Conservation (phyloP, 2,329 filamentous ascomycete genomes). For the Talaromyces albobiverticillius region DNA sequence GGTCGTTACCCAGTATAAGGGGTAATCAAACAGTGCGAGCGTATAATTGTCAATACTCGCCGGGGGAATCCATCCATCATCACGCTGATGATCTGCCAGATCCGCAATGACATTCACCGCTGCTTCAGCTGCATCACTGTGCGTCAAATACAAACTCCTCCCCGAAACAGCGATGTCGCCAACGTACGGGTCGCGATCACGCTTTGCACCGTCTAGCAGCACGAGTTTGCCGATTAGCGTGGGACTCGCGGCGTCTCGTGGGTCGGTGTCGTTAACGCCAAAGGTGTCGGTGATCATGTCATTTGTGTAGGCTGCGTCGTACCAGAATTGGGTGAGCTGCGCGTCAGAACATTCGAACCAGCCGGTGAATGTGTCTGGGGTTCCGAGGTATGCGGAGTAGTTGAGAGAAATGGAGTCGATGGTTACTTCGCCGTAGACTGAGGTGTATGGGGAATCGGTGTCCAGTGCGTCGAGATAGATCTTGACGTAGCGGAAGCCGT, state of each 20-base stretch:
- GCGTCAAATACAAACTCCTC: slow-evolving; percentile 49
- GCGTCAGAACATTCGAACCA: slow-evolving; percentile 54
- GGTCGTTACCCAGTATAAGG: slow-evolving; percentile 53
- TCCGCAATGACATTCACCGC: slow-evolving; percentile 50
- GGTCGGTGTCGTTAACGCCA: slow-evolving; percentile 49
- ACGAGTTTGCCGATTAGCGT: slow-evolving; percentile 48
- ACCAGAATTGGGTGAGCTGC: slow-evolving; percentile 53
- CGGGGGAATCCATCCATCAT: slow-evolving; percentile 55
- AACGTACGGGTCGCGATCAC: slow-evolving; percentile 54
- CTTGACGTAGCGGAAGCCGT: slow-evolving; percentile 54
- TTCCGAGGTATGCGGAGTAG: slow-evolving; percentile 48
- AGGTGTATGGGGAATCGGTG: slow-evolving; percentile 46
- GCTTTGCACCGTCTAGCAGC: slow-evolving; percentile 51
- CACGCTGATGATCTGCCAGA: slow-evolving; percentile 48
- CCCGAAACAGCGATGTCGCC: slow-evolving; percentile 52
- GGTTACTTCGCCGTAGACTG: slow-evolving; percentile 40
- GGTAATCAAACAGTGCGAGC: slow-evolving; percentile 52
- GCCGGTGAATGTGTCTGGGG: slow-evolving; percentile 49
- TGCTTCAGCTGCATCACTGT: slow-evolving; percentile 37
- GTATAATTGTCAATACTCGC: slow-evolving; percentile 51
- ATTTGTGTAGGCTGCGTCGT: slow-evolving; percentile 53
- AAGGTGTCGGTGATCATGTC: slow-evolving; percentile 51
- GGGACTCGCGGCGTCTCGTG: slow-evolving; percentile 43
- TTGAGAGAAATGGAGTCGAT: slow-evolving; percentile 45
- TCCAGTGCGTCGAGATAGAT: slow-evolving; percentile 47